These are phyloP conservation scores for Nannizziopsis barbatae DNA, from an alignment of 2,329 filamentous ascomycete genomes.

Conservation along the genomic window DNA sequence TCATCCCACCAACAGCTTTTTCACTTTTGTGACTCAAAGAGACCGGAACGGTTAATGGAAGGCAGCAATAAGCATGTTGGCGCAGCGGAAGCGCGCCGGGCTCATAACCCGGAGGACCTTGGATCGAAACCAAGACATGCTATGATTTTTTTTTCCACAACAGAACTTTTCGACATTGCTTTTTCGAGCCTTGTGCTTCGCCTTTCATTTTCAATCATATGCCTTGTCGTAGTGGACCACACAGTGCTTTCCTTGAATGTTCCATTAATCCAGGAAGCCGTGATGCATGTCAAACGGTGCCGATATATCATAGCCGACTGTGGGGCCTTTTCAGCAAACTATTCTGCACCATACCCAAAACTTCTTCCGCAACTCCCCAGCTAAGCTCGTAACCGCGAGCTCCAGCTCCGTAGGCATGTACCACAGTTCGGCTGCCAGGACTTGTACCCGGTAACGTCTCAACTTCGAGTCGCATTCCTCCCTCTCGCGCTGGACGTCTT, in stretches of 20 bases:
- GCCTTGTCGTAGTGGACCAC: not conserved
- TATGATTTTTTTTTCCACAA: conserved; percentile 6
- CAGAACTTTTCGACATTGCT: not conserved
- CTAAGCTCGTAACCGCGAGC: conserved; percentile 53
- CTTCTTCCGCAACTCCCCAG: conserved; percentile 48
- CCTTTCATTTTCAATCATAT: not conserved
- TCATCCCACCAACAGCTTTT: conserved; percentile 4
- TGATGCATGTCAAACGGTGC: not conserved
- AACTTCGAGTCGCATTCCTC: conserved; percentile 43
- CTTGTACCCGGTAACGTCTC: conserved; percentile 30
- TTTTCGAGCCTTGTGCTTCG: not conserved
- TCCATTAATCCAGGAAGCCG: conserved; percentile 2
- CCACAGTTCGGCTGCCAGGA: conserved; percentile 19
- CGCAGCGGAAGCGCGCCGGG: conserved; percentile 31
- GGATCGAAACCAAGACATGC: conserved; percentile 19
- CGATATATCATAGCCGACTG: conserved; percentile 4
- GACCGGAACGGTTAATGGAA: not conserved
- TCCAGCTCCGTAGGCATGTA: conserved; percentile 51
- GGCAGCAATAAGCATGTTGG: conserved; percentile 19
- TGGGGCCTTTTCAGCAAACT: not conserved
- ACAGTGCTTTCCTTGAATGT: not conserved
- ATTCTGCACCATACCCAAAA: conserved; percentile 33
- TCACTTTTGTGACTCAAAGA: not conserved
- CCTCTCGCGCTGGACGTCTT: conserved; percentile 35
- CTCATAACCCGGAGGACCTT: conserved; percentile 31